Conservation (phyloP, 1,284 basidiomycete species). For the Irpex rosettiformis region DNA sequence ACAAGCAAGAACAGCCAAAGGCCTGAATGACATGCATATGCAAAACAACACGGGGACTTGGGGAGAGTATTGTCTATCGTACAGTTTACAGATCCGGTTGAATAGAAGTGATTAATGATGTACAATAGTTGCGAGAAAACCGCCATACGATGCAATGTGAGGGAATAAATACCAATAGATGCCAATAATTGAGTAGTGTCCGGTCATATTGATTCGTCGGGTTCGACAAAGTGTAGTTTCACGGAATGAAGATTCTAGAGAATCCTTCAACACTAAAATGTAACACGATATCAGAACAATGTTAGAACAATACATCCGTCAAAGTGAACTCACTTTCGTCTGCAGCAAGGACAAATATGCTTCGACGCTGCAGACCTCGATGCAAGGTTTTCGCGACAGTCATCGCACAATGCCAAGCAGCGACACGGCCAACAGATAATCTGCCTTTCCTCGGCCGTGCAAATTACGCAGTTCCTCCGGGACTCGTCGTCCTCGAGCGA, state of each 20-base stretch:
- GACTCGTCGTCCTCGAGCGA: slow-evolving; percentile 29
- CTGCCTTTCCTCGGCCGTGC: slow-evolving; percentile 63
- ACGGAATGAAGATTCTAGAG: slow-evolving; percentile 50
- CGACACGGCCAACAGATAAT: slow-evolving; percentile 81
- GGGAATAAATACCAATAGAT: neutral
- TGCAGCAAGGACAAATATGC: slow-evolving; percentile 73
- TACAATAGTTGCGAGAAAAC: neutral
- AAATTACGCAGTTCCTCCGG: slow-evolving; percentile 62
- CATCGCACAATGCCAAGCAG: slow-evolving; percentile 71
- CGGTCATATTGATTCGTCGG: neutral
- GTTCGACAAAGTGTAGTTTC: neutral
- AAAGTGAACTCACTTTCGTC: slow-evolving; percentile 48
- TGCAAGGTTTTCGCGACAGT: slow-evolving; percentile 66
- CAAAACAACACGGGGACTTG: no score
- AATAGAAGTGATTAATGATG: neutral
- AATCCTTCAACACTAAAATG: slow-evolving; percentile 59
- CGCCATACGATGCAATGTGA: neutral
- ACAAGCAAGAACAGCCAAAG: no score
- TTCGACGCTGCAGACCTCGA: slow-evolving; percentile 59
- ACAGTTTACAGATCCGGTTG: neutral
- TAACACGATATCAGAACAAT: neutral
- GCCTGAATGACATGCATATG: no score
- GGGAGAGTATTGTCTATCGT: neutral
- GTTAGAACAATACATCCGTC: neutral
- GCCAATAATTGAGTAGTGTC: neutral